Conservation (phyloP, 768 basidiomycete species). For the Austroboletus eburneus region DNA sequence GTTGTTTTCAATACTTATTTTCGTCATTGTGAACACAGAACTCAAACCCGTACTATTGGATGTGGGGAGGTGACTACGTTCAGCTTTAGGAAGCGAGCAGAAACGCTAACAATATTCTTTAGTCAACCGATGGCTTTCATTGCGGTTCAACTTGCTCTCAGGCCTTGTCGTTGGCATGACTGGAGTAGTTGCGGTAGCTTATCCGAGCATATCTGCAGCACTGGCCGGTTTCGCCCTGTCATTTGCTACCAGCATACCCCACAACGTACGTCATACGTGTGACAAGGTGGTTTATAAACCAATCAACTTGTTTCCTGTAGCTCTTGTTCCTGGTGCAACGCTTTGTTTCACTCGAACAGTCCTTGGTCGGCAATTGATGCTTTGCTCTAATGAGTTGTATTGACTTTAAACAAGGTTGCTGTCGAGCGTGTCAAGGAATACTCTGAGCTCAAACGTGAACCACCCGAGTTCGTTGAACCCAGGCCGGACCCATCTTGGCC, state of each 20-base stretch:
- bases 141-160: constrained; percentile 82
- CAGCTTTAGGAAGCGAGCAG: neutral
- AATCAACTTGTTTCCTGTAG: constrained; percentile 26
- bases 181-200: constrained; percentile 59
- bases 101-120: constrained; percentile 7
- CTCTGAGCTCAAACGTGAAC: constrained; percentile 72
- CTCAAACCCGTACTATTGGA: constrained; percentile 81
- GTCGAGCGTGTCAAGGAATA: constrained; percentile 91
- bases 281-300: constrained; percentile 5
- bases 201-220: constrained; percentile 72
- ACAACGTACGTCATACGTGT: constrained; percentile 42
- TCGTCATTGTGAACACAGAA: constrained; percentile 32
- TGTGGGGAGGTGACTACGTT: constrained; percentile 67
- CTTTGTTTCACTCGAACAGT: constrained; percentile 86
- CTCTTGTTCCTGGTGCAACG: constrained; percentile 70
- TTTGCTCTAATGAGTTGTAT: neutral
- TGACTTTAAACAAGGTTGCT: constrained; percentile 50
- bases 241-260: constrained; percentile 74
- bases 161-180: constrained; percentile 69
- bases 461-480: constrained; percentile 82
- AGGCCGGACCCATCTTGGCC: constrained; percentile 84
- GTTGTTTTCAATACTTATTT: neutral
- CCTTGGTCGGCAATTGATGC: constrained; percentile 57
- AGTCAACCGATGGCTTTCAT: constrained; percentile 91
- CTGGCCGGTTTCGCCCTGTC: constrained; percentile 84